These are phyloP conservation scores for Schizophyllum amplum DNA, from an alignment of 1,284 basidiomycete species.

Conservation along the genomic window DNA sequence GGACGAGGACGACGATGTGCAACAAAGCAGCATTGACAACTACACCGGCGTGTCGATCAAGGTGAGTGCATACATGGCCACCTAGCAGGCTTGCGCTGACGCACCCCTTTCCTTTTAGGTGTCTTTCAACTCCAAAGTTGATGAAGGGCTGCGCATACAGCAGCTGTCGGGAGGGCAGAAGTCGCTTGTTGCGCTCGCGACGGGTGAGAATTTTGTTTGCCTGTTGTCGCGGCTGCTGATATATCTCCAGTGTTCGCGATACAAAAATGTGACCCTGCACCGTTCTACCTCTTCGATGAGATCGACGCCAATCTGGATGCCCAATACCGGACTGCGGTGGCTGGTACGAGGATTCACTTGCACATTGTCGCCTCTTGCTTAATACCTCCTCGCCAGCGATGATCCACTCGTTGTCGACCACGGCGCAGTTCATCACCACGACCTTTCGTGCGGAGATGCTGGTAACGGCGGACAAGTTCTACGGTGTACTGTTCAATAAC, in stretches of 20 bases:
- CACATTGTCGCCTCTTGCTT: not conserved
- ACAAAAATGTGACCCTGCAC: constrained; percentile 98
- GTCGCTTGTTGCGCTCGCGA: constrained; percentile 91
- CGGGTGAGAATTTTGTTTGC: constrained; percentile 42
- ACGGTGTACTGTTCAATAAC: constrained; percentile 98
- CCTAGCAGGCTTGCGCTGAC: no score
- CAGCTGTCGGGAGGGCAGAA: constrained; percentile 98
- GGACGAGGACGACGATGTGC: constrained; percentile 60
- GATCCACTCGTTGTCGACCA: constrained; percentile 84
- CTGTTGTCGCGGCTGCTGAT: not conserved
- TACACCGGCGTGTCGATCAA: constrained; percentile 98
- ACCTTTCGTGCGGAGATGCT: constrained; percentile 98
- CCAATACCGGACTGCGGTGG: constrained; percentile 95
- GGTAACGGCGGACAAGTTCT: constrained; percentile 91
- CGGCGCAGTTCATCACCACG: constrained; percentile 96
- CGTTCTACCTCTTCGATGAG: constrained; percentile 99
- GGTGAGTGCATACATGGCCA: constrained; percentile 29
- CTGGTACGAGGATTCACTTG: constrained; percentile 46
- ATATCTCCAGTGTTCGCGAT: constrained; percentile 81
- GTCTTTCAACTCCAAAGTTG: constrained; percentile 96
- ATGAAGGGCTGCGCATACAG: constrained; percentile 93
- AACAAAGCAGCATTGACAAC: constrained; percentile 77
- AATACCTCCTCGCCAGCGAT: constrained; percentile 49
- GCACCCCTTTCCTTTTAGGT: no score
- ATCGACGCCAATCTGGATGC: constrained; percentile 98